Conservation (phyloP, 2,329 filamentous ascomycete genomes). For the Fusarium sarcochroum region DNA sequence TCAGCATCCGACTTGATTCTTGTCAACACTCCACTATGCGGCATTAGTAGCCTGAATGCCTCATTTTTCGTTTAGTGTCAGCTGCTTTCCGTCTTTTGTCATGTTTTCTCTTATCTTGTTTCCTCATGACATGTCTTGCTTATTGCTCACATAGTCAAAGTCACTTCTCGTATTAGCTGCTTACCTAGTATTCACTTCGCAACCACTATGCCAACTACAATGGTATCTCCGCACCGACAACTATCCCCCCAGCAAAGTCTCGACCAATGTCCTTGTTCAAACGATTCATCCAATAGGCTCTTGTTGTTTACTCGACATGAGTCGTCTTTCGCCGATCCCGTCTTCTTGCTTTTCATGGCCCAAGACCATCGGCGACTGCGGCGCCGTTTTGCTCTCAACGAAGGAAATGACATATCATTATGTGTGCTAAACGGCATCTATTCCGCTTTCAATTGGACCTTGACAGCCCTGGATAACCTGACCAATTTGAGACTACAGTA, state of each 20-base stretch:
- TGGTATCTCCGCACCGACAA: conserved; percentile 14
- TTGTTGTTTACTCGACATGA: conserved; percentile 38
- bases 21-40: conserved; percentile 28
- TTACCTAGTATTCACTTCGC: conserved; percentile 24
- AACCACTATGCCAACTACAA: conserved; percentile 16
- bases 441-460: neutral
- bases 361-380: conserved; percentile 16
- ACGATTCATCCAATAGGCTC: conserved; percentile 32
- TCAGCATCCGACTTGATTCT: conserved; percentile 9
- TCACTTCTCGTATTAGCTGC: conserved; percentile 25
- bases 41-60: conserved; percentile 28
- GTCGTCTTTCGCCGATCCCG: conserved; percentile 40
- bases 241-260: conserved; percentile 5
- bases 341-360: conserved; percentile 33
- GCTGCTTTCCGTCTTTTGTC: conserved; percentile 8
- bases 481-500: neutral
- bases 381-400: conserved; percentile 13
- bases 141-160: conserved; percentile 18
- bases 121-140: conserved; percentile 24
- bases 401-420: conserved; percentile 16
- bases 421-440: conserved; percentile 4
- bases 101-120: conserved; percentile 30
- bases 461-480: neutral
- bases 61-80: conserved; percentile 20
- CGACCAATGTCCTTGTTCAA: conserved; percentile 22